Percentiles rank a stretch among this genome's conserved stretches.
Conservation (phyloP, 176 grass and related monocot species). For the Echinochloa phyllopogon region DNA sequence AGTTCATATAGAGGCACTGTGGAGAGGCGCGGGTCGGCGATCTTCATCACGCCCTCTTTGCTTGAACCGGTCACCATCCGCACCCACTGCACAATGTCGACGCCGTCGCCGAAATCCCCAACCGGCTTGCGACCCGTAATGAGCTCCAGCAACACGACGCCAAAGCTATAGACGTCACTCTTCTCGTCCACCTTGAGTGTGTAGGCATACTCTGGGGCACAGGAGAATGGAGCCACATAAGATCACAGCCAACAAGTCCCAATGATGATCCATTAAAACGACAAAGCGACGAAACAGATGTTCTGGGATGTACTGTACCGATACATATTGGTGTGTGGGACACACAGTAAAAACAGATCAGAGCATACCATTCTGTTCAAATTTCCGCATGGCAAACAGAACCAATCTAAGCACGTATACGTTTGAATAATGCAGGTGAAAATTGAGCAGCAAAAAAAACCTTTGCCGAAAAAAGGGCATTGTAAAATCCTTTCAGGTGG, state of each 20-base stretch:
- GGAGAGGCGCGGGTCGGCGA: slow-evolving; percentile 57
- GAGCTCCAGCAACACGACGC: slow-evolving; percentile 82
- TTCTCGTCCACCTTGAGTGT: slow-evolving; percentile 96
- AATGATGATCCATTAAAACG: slow-evolving; percentile 49
- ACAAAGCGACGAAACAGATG: slow-evolving; percentile 37
- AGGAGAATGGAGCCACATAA: slow-evolving; percentile 10
- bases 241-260: slow-evolving; percentile 21
- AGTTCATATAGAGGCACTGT: slow-evolving; percentile 66
- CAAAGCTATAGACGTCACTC: slow-evolving; percentile 94
- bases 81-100: slow-evolving; percentile 96
- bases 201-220: slow-evolving; percentile 83
- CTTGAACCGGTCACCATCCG: slow-evolving; percentile 56
- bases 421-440: background rate
- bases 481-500: background rate
- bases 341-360: slow-evolving; percentile 32
- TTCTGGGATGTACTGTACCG: slow-evolving; percentile 19
- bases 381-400: slow-evolving; percentile 21
- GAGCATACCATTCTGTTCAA: slow-evolving; percentile 8
- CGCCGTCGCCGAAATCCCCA: slow-evolving; percentile 85
- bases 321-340: background rate
- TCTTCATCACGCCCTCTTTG: slow-evolving; percentile 74
- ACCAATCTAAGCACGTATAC: background rate
- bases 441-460: background rate
- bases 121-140: slow-evolving; percentile 69
- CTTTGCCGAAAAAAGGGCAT: background rate